Percentiles rank a stretch among this genome's conserved stretches.
Conservation (phyloP, 495 filamentous ascomycete species). For the Corynascus novoguineensis region DNA sequence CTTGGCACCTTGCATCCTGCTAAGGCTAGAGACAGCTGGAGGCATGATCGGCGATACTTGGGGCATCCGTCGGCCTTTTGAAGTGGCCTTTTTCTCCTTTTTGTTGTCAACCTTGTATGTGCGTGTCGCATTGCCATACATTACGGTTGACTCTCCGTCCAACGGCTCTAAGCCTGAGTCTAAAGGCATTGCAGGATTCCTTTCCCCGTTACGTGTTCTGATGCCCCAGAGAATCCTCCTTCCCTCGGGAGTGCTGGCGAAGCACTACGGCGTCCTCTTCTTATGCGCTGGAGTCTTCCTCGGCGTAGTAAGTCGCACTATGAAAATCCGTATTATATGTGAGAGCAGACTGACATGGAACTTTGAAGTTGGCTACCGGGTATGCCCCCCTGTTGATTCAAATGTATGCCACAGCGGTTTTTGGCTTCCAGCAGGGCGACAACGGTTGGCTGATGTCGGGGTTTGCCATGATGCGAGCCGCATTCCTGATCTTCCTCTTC, state of each 20-base stretch:
- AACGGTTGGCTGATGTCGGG: slow-evolving; percentile 51
- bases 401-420: slow-evolving; percentile 50
- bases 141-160: slow-evolving; percentile 32
- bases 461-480: slow-evolving; percentile 47
- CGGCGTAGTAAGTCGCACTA: slow-evolving; percentile 38
- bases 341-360: not conserved
- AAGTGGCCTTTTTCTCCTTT: slow-evolving; percentile 46
- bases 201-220: slow-evolving; percentile 50
- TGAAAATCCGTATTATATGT: not conserved
- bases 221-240: slow-evolving; percentile 42
- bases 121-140: slow-evolving; percentile 35
- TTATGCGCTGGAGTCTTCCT: slow-evolving; percentile 52
- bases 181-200: slow-evolving; percentile 41
- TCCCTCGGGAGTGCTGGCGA: slow-evolving; percentile 35
- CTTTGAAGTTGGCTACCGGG: slow-evolving; percentile 46
- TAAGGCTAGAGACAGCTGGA: slow-evolving; percentile 31
- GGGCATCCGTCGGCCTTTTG: slow-evolving; percentile 49
- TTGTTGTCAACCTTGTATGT: slow-evolving; percentile 37
- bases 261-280: slow-evolving; percentile 48
- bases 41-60: slow-evolving; percentile 49
- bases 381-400: slow-evolving; percentile 49
- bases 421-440: slow-evolving; percentile 48
- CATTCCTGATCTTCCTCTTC: slow-evolving; percentile 51
- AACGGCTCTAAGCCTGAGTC: slow-evolving; percentile 27
- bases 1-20: not conserved